Percentiles rank a stretch among this genome's conserved stretches.
phyloP scores from a whole-genome alignment of 2,329 filamentous ascomycete species.

The Penicillium sp. region DNA sequence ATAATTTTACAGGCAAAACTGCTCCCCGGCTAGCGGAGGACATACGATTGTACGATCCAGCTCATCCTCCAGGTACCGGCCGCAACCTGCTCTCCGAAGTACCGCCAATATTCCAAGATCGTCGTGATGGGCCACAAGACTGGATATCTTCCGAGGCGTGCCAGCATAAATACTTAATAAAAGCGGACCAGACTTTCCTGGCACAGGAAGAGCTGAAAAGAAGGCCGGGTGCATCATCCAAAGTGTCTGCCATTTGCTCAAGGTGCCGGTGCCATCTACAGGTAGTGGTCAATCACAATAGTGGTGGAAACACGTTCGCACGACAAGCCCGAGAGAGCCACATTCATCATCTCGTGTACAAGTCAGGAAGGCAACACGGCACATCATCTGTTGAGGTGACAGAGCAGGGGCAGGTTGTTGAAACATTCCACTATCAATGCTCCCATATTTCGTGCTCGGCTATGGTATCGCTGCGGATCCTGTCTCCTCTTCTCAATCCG shows the following conservation, averaged over 20 bases:
- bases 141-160: constrained; percentile 49
- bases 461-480: constrained; percentile 52
- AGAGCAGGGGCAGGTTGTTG: constrained; percentile 35
- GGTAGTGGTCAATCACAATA: constrained; percentile 53
- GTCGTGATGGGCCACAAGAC: constrained; percentile 34
- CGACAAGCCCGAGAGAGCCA: constrained; percentile 48
- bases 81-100: constrained; percentile 59
- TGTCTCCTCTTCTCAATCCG: constrained; percentile 51
- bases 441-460: constrained; percentile 58
- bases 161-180: constrained; percentile 58
- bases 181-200: constrained; percentile 54
- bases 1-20: constrained; percentile 46
- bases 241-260: constrained; percentile 60
- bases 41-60: constrained; percentile 44
- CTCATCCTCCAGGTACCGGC: constrained; percentile 43
- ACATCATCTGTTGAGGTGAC: constrained; percentile 22
- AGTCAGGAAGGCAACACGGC: constrained; percentile 32
- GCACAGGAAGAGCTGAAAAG: constrained; percentile 42
- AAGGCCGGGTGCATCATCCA: constrained; percentile 50
- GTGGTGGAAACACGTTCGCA: constrained; percentile 43
- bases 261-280: constrained; percentile 63
- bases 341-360: constrained; percentile 61
- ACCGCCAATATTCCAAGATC: constrained; percentile 51
- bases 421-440: constrained; percentile 57
- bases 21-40: constrained; percentile 50